A percentile compares a stretch with the other conserved stretches of the same genome.
phyloP scores from a whole-genome alignment of 2,329 filamentous ascomycete genomes.

The Neofusicoccum sp. region DNA sequence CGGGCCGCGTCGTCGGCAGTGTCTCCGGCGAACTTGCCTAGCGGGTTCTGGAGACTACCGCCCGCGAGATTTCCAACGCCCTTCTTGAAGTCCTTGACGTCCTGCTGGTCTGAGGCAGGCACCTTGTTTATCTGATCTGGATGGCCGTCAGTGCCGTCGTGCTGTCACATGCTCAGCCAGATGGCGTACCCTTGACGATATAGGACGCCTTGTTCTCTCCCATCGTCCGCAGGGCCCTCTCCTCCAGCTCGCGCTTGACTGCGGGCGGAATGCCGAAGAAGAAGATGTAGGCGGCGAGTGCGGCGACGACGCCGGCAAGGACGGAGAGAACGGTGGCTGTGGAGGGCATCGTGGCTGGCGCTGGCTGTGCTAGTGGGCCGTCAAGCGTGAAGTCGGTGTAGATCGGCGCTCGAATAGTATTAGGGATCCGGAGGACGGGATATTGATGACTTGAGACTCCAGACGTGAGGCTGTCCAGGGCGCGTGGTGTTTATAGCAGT shows the following conservation, averaged over 20 bases:
- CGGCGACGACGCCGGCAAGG: slow-evolving; percentile 35
- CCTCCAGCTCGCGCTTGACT: slow-evolving; percentile 47
- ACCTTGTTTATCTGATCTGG: slow-evolving; percentile 40
- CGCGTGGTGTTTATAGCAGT: slow-evolving; percentile 4
- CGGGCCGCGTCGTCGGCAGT: slow-evolving; percentile 34
- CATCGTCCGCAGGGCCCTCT: slow-evolving; percentile 50
- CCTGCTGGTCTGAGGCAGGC: slow-evolving; percentile 37
- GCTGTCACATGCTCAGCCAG: neutral
- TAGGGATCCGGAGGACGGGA: neutral
- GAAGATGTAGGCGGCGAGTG: slow-evolving; percentile 42
- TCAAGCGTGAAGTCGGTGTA: neutral
- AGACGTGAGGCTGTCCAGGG: neutral
- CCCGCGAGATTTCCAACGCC: slow-evolving; percentile 36
- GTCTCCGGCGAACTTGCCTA: slow-evolving; percentile 39
- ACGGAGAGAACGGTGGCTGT: slow-evolving; percentile 28
- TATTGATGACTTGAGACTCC: neutral
- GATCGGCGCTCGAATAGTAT: neutral
- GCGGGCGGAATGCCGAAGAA: slow-evolving; percentile 49
- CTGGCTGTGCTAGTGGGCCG: neutral
- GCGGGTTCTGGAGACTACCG: slow-evolving; percentile 34
- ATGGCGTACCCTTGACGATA: slow-evolving; percentile 35
- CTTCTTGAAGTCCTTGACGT: slow-evolving; percentile 38
- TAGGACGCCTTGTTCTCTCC: slow-evolving; percentile 52
- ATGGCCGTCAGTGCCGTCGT: slow-evolving; percentile 8
- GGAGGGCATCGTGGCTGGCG: slow-evolving; percentile 16